phyloP scores from a whole-genome alignment of 164 flowering plant species.

The Vitis cinerea region DNA sequence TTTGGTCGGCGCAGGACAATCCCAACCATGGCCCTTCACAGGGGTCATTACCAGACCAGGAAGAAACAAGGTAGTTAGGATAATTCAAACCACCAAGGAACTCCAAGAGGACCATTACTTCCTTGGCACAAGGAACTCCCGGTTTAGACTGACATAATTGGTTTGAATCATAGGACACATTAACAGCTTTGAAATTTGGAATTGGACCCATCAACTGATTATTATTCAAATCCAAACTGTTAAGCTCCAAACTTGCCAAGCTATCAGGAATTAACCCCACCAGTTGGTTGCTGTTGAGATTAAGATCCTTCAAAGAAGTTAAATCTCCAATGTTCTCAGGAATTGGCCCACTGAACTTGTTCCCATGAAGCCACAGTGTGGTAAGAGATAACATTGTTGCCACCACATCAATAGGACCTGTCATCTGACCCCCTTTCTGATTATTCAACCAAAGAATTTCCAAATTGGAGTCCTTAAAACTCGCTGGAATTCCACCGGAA shows the following conservation, averaged over 20 bases:
- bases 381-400: conserved; percentile 43
- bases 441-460: conserved; percentile 60
- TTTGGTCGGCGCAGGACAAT: conserved; percentile 32
- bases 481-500: conserved; percentile 52
- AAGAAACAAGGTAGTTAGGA: conserved; percentile 43
- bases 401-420: conserved; percentile 57
- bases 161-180: conserved; percentile 34
- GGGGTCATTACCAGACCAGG: conserved; percentile 68
- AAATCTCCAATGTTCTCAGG: conserved; percentile 53
- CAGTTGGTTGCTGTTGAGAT: conserved; percentile 55
- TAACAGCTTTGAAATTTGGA: conserved; percentile 47
- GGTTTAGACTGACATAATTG: conserved; percentile 46
- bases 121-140: conserved; percentile 53
- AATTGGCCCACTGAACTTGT: conserved; percentile 57
- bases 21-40: conserved; percentile 62
- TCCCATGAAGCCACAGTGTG: conserved; percentile 66
- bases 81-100: conserved; percentile 57
- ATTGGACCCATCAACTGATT: conserved; percentile 69
- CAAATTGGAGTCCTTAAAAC: conserved; percentile 36
- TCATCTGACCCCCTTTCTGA: conserved; percentile 51
- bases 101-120: conserved; percentile 57
- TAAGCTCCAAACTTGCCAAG: conserved; percentile 43
- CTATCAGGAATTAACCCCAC: conserved; percentile 61
- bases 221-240: conserved; percentile 50
- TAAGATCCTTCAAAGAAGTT: conserved; percentile 42